Evolutionary conservation across 2,329 filamentous ascomycete species (phyloP), one percentile per base, ranked within the genome.

Genomic region (Aphanocladium album): DNA sequence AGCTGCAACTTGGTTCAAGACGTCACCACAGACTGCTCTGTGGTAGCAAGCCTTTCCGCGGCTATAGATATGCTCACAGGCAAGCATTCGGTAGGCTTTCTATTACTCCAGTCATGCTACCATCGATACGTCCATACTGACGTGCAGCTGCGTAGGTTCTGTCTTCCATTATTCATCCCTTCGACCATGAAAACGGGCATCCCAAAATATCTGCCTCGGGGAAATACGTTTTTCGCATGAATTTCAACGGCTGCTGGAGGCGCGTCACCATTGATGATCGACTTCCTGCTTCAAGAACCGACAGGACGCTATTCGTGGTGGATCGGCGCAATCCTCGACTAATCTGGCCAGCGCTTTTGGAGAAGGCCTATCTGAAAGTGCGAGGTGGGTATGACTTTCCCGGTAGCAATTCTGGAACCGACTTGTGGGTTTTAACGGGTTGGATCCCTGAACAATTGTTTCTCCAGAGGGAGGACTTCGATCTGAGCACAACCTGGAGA

Each of bases 401-500:
- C 0, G 95, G 95, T 8, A 98, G 95, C 69, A 98, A 98, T 72
- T 98, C 93, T 1, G 93, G 91, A 12, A 98, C 93, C 2, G 95
- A 99, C 73, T 77, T 99, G 4, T 96, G 91, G 85, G 89, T 96
- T 1, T 76, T 99, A 59, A 96, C 90, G 0, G 93, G 95, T 33
- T 99, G 95, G 95, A 92, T 99, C 54, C 95, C 95, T 0, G 93
- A 99, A 74, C 95, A 99, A 72, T 79, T 98, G 1, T 96, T 96
- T 68, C 79, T 98, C 1, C 92, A 96, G 69, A 14, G 89, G 65
- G 89, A 95, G 64, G 91, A 96, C 62, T 80, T 93, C 2, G 87
- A 93, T 47, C 82, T 88, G 0, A 83, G 90, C 54, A 80, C 86
- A 56, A 82, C 95, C 0, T 99, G 95, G 95, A 80, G 79, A 41